Percentiles rank a stretch among this genome's conserved stretches.
phyloP scores from a whole-genome alignment of 495 filamentous ascomycete species.

The Penicillium macrosclerotiorum region DNA sequence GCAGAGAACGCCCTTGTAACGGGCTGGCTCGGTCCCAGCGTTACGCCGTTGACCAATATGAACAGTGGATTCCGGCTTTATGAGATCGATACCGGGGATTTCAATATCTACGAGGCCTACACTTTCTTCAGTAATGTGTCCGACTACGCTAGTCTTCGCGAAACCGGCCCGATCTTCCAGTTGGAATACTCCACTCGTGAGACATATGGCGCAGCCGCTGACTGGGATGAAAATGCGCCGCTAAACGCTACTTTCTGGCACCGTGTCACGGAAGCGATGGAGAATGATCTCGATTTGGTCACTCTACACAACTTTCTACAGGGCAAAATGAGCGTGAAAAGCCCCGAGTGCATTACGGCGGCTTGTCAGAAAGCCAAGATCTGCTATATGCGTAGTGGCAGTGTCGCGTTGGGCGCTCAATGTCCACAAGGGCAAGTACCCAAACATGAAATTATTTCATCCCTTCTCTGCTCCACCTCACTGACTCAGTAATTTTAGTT shows the following conservation, averaged over 20 bases:
- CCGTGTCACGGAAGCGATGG: constrained; percentile 59
- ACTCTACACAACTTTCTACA: constrained; percentile 52
- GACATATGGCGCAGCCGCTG: constrained; percentile 44
- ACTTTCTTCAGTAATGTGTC: constrained; percentile 53
- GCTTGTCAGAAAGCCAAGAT: constrained; percentile 54
- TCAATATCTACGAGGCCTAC: constrained; percentile 52
- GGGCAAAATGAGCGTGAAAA: constrained; percentile 50
- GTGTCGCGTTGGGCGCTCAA: constrained; percentile 45
- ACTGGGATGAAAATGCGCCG: constrained; percentile 47
- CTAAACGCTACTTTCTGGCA: constrained; percentile 60
- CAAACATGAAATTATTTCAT: constrained; percentile 1
- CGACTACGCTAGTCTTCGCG: constrained; percentile 33
- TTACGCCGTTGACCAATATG: constrained; percentile 54
- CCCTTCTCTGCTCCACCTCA: background rate
- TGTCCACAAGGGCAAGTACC: constrained; percentile 54
- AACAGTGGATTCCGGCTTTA: constrained; percentile 56
- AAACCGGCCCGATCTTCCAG: constrained; percentile 42
- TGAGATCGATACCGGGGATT: constrained; percentile 53
- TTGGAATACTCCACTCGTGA: constrained; percentile 58
- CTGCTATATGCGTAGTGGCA: constrained; percentile 60
- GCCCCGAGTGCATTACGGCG: constrained; percentile 49
- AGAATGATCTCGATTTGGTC: constrained; percentile 45
- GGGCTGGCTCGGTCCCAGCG: constrained; percentile 51
- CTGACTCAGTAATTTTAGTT: constrained; percentile 12
- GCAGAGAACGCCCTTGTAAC: constrained; percentile 39